Conservation (phyloP, 2,329 filamentous ascomycete species). For the Penicillium sp. region DNA sequence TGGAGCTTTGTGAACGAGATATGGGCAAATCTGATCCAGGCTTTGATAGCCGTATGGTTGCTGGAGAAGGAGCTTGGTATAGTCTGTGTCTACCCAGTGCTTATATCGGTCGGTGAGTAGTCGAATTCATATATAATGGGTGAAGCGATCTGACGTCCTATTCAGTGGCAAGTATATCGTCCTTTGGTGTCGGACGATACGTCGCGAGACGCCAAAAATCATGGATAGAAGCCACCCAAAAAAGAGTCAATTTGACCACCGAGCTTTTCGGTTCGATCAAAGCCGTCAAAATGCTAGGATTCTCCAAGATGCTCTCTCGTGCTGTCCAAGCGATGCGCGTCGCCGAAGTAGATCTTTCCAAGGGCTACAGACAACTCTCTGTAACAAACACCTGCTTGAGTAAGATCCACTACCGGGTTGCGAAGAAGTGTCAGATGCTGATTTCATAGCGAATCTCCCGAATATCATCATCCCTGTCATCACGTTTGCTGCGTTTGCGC, state of each 20-base stretch:
- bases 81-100: constrained; percentile 29
- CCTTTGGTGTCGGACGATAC: constrained; percentile 6
- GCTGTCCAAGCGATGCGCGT: not conserved
- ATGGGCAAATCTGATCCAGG: constrained; percentile 33
- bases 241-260: constrained; percentile 39
- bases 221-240: constrained; percentile 43
- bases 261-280: constrained; percentile 40
- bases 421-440: not conserved
- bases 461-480: constrained; percentile 5
- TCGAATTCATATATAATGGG: not conserved
- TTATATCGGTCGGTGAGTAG: constrained; percentile 26
- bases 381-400: constrained; percentile 5
- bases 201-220: constrained; percentile 25
- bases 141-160: constrained; percentile 12
- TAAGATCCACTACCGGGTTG: not conserved
- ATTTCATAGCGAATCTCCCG: constrained; percentile 8
- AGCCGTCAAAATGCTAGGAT: constrained; percentile 40
- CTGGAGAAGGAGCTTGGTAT: constrained; percentile 27
- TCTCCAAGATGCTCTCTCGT: not conserved
- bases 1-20: constrained; percentile 20
- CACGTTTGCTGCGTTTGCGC: constrained; percentile 15
- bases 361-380: constrained; percentile 5
- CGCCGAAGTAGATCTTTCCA: constrained; percentile 6
- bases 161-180: constrained; percentile 15
- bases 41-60: constrained; percentile 33